These are phyloP conservation scores for Aspergillus leporis DNA, from an alignment of 495 filamentous ascomycete genomes.

Conservation along the genomic window DNA sequence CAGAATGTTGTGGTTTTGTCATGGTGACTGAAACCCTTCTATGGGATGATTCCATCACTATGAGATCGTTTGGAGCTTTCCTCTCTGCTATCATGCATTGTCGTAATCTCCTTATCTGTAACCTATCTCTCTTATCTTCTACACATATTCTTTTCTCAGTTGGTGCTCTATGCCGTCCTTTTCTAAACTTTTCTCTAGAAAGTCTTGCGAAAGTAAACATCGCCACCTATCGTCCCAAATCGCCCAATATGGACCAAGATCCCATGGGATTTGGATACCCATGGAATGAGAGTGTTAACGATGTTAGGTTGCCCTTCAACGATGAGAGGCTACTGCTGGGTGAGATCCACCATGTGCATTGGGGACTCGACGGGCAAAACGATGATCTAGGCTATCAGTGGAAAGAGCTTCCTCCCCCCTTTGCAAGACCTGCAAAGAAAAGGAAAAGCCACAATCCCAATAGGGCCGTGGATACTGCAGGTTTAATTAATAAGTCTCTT, in stretches of 20 bases:
- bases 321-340: constrained; percentile 2
- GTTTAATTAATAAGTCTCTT: constrained; percentile 1
- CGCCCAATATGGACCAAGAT: neutral
- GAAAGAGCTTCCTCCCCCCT: neutral
- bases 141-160: neutral
- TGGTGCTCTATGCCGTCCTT: neutral
- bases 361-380: neutral
- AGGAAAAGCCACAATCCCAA: neutral
- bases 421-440: constrained; percentile 2
- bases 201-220: neutral
- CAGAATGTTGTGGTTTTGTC: neutral
- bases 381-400: neutral
- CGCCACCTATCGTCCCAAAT: neutral
- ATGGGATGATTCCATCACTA: neutral
- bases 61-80: neutral
- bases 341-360: constrained; percentile 2
- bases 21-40: neutral
- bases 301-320: neutral
- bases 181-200: neutral
- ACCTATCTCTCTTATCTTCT: neutral
- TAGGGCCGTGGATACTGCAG: neutral
- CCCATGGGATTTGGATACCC: neutral
- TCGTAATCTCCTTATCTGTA: neutral
- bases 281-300: neutral
- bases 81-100: neutral